A percentile compares a stretch with the other conserved stretches of the same genome.
Conservation (phyloP, 305 asterid genomes). For the Fraxinus paxiana region DNA sequence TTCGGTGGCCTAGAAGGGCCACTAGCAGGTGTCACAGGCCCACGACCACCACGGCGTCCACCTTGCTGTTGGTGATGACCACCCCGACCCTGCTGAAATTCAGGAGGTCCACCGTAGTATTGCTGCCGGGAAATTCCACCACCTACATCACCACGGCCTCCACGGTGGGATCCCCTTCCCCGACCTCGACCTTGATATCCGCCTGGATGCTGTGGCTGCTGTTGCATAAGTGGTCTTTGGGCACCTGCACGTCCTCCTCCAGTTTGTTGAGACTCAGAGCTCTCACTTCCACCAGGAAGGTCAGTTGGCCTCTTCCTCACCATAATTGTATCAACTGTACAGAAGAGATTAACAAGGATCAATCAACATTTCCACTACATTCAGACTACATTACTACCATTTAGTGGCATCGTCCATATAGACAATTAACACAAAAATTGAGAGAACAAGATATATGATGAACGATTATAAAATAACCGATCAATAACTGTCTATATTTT, state of each 20-base stretch:
- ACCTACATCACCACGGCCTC: conserved; percentile 61
- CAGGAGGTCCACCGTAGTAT: conserved; percentile 51
- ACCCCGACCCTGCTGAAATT: conserved; percentile 53
- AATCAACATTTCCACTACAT: not conserved
- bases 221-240: conserved; percentile 47
- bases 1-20: conserved; percentile 70
- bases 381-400: not conserved
- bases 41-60: conserved; percentile 59
- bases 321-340: conserved; percentile 46
- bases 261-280: conserved; percentile 58
- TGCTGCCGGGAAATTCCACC: conserved; percentile 66
- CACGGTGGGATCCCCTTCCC: conserved; percentile 66
- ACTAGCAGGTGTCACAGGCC: conserved; percentile 61
- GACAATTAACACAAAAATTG: not conserved
- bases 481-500: not conserved
- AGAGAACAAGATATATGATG: not conserved
- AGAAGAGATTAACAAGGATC: not conserved
- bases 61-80: conserved; percentile 60
- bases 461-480: not conserved
- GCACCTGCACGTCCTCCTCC: conserved; percentile 58
- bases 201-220: conserved; percentile 48
- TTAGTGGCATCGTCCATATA: not conserved
- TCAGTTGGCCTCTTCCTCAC: conserved; percentile 72
- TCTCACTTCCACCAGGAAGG: conserved; percentile 50
- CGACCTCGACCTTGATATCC: conserved; percentile 62